phyloP scores from a whole-genome alignment of 805 yeast genomes.

The Ogataea chonburiensis region DNA sequence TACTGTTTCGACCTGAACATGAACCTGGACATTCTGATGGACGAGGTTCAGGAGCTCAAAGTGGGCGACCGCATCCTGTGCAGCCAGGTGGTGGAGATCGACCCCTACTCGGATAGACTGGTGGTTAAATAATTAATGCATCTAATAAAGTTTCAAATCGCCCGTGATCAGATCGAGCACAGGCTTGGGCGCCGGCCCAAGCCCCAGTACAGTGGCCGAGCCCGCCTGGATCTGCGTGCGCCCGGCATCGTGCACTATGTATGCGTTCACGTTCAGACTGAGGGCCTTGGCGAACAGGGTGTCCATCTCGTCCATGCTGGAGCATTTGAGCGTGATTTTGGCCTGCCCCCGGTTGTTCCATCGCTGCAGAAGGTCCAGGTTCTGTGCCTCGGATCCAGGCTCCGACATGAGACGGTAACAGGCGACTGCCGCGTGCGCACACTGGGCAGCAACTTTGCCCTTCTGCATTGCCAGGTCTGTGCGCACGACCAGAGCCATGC shows the following conservation, averaged over 20 bases:
- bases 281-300: conserved; percentile 77
- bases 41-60: conserved; percentile 25
- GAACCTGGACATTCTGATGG: conserved; percentile 42
- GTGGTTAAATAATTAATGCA: conserved; percentile 31
- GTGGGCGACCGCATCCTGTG: conserved; percentile 50
- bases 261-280: conserved; percentile 72
- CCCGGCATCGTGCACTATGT: conserved; percentile 93
- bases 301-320: conserved; percentile 69
- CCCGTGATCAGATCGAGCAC: conserved; percentile 82
- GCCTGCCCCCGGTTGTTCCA: conserved; percentile 93
- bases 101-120: conserved; percentile 39
- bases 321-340: conserved; percentile 80
- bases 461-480: conserved; percentile 88
- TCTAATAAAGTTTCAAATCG: conserved; percentile 65
- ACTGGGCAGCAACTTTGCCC: conserved; percentile 97
- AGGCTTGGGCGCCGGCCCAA: conserved; percentile 92
- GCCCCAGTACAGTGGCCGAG: conserved; percentile 90
- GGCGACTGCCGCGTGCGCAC: conserved; percentile 95
- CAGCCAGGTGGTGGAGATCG: conserved; percentile 42
- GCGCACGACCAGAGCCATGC: conserved; percentile 86
- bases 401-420: conserved; percentile 69
- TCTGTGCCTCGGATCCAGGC: conserved; percentile 50
- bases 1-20: conserved; percentile 48
- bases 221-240: conserved; percentile 97
- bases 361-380: conserved; percentile 61